A percentile compares a stretch with the other conserved stretches of the same genome.
These are phyloP conservation scores for Hypoxylon sp. DNA, from an alignment of 2,329 filamentous ascomycete genomes.

Conservation along the genomic window DNA sequence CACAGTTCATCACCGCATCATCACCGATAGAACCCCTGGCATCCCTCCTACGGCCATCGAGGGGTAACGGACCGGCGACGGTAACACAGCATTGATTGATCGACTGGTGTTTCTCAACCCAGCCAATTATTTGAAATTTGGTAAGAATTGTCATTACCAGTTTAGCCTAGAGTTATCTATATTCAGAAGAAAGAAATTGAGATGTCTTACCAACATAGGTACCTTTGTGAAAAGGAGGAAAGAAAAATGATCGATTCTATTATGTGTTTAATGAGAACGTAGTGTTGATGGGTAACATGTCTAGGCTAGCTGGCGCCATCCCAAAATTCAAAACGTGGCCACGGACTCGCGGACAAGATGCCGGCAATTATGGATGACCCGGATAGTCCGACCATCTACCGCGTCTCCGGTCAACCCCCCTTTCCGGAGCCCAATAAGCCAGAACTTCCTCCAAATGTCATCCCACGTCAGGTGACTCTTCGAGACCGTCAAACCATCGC, in stretches of 20 bases:
- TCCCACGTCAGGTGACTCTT: slow-evolving; percentile 83
- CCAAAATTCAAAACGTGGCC: slow-evolving; percentile 6
- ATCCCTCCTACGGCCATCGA: slow-evolving; percentile 25
- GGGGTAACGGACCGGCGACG: slow-evolving; percentile 27
- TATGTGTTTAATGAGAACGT: slow-evolving; percentile 23
- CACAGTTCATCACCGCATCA: slow-evolving; percentile 40
- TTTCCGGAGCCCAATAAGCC: slow-evolving; percentile 74
- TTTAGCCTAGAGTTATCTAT: slow-evolving; percentile 2
- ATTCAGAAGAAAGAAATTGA: neutral
- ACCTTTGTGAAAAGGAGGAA: neutral
- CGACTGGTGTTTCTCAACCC: neutral
- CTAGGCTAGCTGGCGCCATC: slow-evolving; percentile 32
- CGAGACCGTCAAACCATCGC: slow-evolving; percentile 87
- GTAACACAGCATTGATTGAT: slow-evolving; percentile 40
- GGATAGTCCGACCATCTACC: slow-evolving; percentile 77
- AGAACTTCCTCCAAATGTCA: slow-evolving; percentile 77
- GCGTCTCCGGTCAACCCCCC: slow-evolving; percentile 75
- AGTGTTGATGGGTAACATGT: slow-evolving; percentile 41
- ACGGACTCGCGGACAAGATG: slow-evolving; percentile 64
- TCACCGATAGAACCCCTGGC: slow-evolving; percentile 23
- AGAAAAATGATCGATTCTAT: slow-evolving; percentile 7
- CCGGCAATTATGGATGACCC: slow-evolving; percentile 86
- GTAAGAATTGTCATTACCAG: slow-evolving; percentile 34
- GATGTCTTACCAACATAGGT: neutral
- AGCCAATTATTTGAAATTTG: slow-evolving; percentile 24